These are phyloP conservation scores for Dichomitus squalens DNA, from an alignment of 1,284 basidiomycete genomes.

Conservation along the genomic window DNA sequence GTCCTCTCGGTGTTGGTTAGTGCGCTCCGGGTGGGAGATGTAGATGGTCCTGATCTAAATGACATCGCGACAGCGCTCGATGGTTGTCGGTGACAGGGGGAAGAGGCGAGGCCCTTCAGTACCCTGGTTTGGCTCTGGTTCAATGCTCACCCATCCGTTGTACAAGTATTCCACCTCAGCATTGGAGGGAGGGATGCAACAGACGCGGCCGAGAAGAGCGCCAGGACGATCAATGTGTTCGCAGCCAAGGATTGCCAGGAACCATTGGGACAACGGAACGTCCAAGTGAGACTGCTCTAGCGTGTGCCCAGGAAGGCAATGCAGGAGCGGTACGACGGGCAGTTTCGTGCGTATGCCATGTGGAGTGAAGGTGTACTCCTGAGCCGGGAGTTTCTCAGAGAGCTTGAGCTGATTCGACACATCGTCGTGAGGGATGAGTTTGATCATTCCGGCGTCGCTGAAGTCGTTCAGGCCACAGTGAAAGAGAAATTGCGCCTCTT, in stretches of 20 bases:
- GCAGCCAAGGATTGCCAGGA: background rate
- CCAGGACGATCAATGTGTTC: background rate
- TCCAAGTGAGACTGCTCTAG: no score
- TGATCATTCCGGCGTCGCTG: background rate
- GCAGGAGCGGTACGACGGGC: background rate
- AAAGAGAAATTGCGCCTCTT: no score
- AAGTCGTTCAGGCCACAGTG: background rate
- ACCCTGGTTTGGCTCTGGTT: background rate
- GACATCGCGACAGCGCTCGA: no score
- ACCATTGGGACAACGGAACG: background rate
- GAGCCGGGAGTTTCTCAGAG: background rate
- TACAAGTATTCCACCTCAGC: background rate
- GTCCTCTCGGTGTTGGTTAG: background rate
- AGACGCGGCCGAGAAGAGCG: background rate
- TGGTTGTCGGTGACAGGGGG: background rate
- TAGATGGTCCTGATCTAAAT: background rate
- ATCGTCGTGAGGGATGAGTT: background rate
- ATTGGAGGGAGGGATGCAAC: background rate
- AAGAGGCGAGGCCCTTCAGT: background rate
- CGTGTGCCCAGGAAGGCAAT: background rate
- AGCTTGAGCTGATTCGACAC: background rate
- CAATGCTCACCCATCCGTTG: background rate
- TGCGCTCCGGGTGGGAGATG: no score
- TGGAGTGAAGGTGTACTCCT: background rate
- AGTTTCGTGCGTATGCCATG: background rate